These are phyloP conservation scores for Rhodamnia argentea DNA, from an alignment of 345 rosid species.

Conservation along the genomic window DNA sequence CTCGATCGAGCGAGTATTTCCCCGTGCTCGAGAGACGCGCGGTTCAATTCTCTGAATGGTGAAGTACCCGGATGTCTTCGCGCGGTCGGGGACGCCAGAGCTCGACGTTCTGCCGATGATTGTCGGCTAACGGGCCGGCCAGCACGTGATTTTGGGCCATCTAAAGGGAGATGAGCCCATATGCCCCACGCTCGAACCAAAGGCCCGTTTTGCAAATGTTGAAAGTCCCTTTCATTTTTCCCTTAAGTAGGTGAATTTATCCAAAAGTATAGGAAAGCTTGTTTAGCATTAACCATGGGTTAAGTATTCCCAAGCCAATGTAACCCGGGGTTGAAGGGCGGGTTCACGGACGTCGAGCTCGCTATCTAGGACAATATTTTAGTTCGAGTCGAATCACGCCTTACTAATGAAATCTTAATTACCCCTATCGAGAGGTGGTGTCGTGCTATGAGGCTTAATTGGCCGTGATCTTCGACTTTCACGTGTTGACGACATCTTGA, in stretches of 20 bases:
- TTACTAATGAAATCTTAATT: not conserved
- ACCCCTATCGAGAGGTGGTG: not conserved
- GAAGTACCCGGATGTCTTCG: rapidly evolving
- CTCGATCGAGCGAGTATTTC: not conserved
- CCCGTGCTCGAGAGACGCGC: not conserved
- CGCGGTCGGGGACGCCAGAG: not conserved
- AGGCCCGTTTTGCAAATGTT: not conserved
- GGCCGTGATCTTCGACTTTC: no score
- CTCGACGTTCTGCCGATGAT: not conserved
- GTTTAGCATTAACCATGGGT: not conserved
- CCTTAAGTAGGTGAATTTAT: not conserved
- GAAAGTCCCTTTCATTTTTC: no score
- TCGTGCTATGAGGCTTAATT: no score
- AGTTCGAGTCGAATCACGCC: not conserved
- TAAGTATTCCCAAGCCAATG: not conserved
- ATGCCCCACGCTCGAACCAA: not conserved
- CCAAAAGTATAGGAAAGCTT: not conserved
- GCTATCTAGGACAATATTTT: not conserved
- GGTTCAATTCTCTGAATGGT: not conserved
- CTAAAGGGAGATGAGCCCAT: not conserved
- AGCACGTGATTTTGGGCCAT: not conserved
- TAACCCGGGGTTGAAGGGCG: not conserved
- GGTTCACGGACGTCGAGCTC: not conserved
- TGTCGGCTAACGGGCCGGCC: not conserved
- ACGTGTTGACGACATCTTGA: no score